Evolutionary conservation across 129 eudicot genomes (phyloP).

Genomic region (Escallonia herrerae): DNA sequence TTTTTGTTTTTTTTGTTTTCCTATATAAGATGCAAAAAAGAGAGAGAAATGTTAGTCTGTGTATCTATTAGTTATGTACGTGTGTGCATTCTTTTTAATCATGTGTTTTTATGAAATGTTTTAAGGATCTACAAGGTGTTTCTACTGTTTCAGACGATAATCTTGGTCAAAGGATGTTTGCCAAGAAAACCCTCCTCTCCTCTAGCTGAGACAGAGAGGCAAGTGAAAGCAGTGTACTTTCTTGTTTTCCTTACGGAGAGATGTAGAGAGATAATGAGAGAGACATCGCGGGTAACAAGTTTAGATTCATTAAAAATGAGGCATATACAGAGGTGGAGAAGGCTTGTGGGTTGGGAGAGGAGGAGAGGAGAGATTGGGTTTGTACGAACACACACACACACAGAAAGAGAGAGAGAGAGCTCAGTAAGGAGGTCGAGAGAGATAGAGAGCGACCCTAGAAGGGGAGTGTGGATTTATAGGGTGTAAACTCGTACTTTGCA

Average conservation of each 20-base stretch:
- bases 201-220: background rate
- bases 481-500: constrained; percentile 20
- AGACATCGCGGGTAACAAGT: background rate
- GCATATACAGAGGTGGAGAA: no score
- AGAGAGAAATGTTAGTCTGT: no score
- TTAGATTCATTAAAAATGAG: no score
- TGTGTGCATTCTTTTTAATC: no score
- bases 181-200: background rate
- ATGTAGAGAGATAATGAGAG: background rate
- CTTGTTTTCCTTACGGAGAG: background rate
- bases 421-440: no score
- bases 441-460: constrained; percentile 4
- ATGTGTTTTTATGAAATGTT: no score
- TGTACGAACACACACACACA: no score
- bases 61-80: no score
- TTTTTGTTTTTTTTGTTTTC: no score
- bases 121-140: no score
- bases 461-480: constrained; percentile 20
- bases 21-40: no score
- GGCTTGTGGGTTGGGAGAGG: constrained; percentile 1
- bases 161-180: background rate
- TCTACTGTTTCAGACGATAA: background rate
- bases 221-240: background rate
- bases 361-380: background rate
- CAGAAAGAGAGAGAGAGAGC: no score